Evolutionary conservation across 1,139 yeast genomes (phyloP), one percentile per base, ranked within the genome.

Genomic region (Komagataea norvegica): DNA sequence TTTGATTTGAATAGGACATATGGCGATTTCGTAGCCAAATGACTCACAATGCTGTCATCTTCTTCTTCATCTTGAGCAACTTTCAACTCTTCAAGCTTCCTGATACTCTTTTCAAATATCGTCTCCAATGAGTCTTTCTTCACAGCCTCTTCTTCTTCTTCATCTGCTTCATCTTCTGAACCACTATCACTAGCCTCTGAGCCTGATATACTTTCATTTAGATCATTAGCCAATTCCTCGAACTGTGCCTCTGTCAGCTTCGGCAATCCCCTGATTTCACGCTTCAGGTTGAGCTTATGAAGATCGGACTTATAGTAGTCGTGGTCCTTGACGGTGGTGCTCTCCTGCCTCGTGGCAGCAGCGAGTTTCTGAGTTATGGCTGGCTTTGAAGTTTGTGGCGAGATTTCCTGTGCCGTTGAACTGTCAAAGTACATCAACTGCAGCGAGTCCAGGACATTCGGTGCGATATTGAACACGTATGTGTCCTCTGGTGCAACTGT

Each of bases 1-100:
- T 61, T 47, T 0, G 85, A 74, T 39, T 66, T 68, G 56, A 80
- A 79, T 29, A 73, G 61, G 2, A 82, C 63, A 45, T 65, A 72
- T 2, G 94, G 85, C 0, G 88, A 74, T 49, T 74, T 72, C 0
- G 87, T 78, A 45, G 79, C 74, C 44, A 79, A 57, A 49, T 71
- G 77, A 48, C 81, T 74, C 6, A 68, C 65, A 1, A 64, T 55
- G 7, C 64, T 54, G 3, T 61, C 62, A 2, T 61, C 62, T 2
- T 59, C 64, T 1, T 61, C 62, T 2, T 61, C 62, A 3, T 57
- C 62, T 1, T 55, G 57, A 10, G 41, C 45, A 5, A 44, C 36
- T 11, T 44, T 29, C 2, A 49, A 51, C 3, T 46, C 47, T n/a
- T 48, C 29, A 56, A 56, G 23, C 57, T 48, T 36, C 21, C 46